Base-by-base conservation (phyloP, 2,329 filamentous ascomycete species). In the Botrytis medusae region DNA sequence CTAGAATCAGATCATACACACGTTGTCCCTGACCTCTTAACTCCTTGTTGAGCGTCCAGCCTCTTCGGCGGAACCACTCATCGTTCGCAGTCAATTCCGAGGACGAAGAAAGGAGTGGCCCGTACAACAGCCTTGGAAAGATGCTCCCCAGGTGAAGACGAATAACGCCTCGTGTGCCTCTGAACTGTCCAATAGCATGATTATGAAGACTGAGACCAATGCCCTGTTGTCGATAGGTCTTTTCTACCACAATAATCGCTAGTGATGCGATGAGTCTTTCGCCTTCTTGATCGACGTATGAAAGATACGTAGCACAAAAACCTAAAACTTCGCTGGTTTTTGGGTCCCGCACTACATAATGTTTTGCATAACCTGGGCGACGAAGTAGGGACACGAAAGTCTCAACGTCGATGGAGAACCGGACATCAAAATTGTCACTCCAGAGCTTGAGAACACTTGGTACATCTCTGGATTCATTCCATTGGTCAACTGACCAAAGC, bases 221-320 rank as follows among this genome's bases (percentile, higher is more conserved):
- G 0, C 88, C 88, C 68, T 83, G 83, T 69, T 83, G 79, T 40
- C 85, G 83, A 77, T 84, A 85, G 1, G 83, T 81, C 48, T 85
- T 82, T 46, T 83, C 84, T 32, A 90, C 88, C 48, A 90, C 79
- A 42, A 90, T 79, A 18, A 85, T 80, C 18, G 87, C 87, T 46
- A 90, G 78, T 5, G 87, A 90, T 14, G 87, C 88, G 64, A 90
- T 83, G 59, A 89, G 81, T 48, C 83, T 83, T 75, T 88, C 85
- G 32, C 83, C 84, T 57, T 83, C 85, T 75, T 84, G 85, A 75
- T 88, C 86, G 63, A 86, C 84, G 79, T 87, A 89, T 6, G 86
- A 88, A 44, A 87, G 86, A 77, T 87, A 90, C 14, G 88, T 89
- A 16, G 88, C 87, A 77, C 88, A 90, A 75, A 90, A 90, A 0